These are phyloP conservation scores for Podaxis sp. DNA, from an alignment of 768 basidiomycete genomes.

Conservation along the genomic window DNA sequence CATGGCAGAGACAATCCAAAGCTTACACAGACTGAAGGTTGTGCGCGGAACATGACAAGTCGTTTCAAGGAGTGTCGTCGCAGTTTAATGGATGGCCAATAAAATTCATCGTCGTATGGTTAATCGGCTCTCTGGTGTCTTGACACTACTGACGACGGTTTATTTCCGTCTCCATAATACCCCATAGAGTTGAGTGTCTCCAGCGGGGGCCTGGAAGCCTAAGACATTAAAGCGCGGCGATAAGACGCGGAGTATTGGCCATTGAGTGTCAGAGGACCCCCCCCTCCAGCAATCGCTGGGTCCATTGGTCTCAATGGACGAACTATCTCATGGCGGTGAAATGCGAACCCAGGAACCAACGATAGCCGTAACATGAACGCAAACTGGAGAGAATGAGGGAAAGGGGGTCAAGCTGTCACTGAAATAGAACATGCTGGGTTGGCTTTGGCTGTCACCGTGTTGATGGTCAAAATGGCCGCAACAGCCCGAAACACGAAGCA, in stretches of 20 bases:
- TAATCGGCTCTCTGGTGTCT: neutral
- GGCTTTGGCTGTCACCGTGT: slow-evolving; percentile 6
- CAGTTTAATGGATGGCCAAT: neutral
- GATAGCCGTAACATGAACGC: neutral
- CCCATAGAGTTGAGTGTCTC: neutral
- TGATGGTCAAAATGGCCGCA: neutral
- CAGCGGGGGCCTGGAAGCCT: neutral
- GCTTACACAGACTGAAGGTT: neutral
- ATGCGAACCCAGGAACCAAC: slow-evolving; percentile 11
- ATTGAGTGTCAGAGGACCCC: neutral
- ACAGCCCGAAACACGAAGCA: slow-evolving; percentile 12
- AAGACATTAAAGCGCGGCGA: neutral
- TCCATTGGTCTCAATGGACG: neutral
- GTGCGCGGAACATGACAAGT: neutral
- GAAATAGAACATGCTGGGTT: neutral
- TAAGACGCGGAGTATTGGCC: neutral
- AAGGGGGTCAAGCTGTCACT: neutral
- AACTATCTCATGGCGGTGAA: neutral
- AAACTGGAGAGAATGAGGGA: neutral
- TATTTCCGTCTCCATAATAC: neutral
- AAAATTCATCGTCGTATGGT: neutral
- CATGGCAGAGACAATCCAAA: too few species aligned
- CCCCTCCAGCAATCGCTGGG: neutral
- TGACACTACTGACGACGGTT: neutral
- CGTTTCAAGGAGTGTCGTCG: neutral